Evolutionary conservation across 768 basidiomycete genomes (phyloP).

Genomic region (Rhodotorula toruloides): DNA sequence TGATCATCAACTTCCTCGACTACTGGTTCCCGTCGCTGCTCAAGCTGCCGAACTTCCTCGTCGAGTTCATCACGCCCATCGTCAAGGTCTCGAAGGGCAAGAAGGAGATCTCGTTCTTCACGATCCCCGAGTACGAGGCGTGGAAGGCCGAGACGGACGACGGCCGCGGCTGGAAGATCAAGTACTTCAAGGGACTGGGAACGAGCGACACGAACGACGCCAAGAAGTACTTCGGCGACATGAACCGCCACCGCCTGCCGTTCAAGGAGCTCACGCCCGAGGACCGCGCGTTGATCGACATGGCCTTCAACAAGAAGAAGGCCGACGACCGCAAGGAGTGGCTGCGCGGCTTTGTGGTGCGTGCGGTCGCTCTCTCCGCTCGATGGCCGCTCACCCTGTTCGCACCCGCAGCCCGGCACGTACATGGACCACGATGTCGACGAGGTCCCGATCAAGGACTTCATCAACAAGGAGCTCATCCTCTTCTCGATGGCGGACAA

Average conservation of each 20-base stretch:
- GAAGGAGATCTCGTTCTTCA: constrained; percentile 81
- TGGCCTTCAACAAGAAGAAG: constrained; percentile 99
- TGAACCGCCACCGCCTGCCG: constrained; percentile 89
- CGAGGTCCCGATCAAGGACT: constrained; percentile 82
- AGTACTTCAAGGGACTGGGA: constrained; percentile 99
- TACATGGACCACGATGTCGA: constrained; percentile 81
- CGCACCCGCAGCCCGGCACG: constrained; percentile 69
- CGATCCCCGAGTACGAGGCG: constrained; percentile 89
- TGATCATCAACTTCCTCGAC: constrained; percentile 95
- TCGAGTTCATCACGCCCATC: constrained; percentile 98
- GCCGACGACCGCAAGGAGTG: constrained; percentile 98
- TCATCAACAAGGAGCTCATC: constrained; percentile 96
- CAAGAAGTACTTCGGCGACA: constrained; percentile 83
- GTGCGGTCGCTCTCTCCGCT: constrained; percentile 14
- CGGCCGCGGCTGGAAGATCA: constrained; percentile 75
- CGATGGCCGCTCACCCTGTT: not conserved
- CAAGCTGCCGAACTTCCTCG: constrained; percentile 81
- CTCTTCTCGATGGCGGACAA: constrained; percentile 99
- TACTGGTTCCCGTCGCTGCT: constrained; percentile 93
- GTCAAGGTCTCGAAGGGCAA: constrained; percentile 79
- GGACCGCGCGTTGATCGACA: constrained; percentile 83
- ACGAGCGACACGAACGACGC: constrained; percentile 85
- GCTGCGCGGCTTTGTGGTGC: constrained; percentile 83
- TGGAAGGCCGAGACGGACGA: constrained; percentile 76
- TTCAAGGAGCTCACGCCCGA: constrained; percentile 74